These are phyloP conservation scores for Cyberlindnera veronae DNA, from an alignment of 805 yeast species.

Conservation along the genomic window DNA sequence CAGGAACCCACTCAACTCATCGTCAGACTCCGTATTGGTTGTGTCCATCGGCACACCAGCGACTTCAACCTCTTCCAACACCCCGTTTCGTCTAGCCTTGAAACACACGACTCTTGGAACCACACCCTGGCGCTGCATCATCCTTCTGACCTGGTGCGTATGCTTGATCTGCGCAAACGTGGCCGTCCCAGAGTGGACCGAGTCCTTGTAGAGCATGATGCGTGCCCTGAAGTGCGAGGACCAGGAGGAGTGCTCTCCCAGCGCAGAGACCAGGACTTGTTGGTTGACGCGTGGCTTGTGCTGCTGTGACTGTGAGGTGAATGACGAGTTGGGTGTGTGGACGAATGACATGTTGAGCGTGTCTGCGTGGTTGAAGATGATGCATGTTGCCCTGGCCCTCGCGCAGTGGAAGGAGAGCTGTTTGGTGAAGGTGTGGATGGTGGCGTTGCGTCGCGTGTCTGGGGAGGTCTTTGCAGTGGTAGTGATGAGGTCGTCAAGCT, in stretches of 20 bases:
- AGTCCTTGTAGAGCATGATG: conserved; percentile 24
- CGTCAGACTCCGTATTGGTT: no score
- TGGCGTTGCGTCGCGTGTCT: conserved; percentile 10
- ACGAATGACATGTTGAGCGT: conserved; percentile 23
- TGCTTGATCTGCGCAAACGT: conserved; percentile 21
- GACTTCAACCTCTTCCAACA: no score
- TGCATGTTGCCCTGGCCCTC: conserved; percentile 16
- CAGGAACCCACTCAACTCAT: no score
- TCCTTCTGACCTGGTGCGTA: conserved; percentile 15
- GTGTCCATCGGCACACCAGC: no score
- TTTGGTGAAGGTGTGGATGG: conserved; percentile 16
- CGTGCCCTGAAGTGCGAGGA: conserved; percentile 17
- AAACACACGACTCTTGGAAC: conserved; percentile 14
- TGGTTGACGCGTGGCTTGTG: conserved; percentile 24
- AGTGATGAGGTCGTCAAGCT: conserved; percentile 9
- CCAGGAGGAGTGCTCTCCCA: conserved; percentile 25
- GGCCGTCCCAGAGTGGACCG: conserved; percentile 13
- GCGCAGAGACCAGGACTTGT: conserved; percentile 20
- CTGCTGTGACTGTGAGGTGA: conserved; percentile 9
- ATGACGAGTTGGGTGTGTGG: conserved; percentile 7
- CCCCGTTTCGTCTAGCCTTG: conserved; percentile 1
- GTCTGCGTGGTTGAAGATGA: conserved; percentile 18
- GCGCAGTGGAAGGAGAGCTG: conserved; percentile 15
- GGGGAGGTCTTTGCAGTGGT: conserved; percentile 4
- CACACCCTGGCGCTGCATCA: conserved; percentile 9